These are phyloP conservation scores for Rhynchosporium agropyri DNA, from an alignment of 2,329 filamentous ascomycete species.

Conservation along the genomic window DNA sequence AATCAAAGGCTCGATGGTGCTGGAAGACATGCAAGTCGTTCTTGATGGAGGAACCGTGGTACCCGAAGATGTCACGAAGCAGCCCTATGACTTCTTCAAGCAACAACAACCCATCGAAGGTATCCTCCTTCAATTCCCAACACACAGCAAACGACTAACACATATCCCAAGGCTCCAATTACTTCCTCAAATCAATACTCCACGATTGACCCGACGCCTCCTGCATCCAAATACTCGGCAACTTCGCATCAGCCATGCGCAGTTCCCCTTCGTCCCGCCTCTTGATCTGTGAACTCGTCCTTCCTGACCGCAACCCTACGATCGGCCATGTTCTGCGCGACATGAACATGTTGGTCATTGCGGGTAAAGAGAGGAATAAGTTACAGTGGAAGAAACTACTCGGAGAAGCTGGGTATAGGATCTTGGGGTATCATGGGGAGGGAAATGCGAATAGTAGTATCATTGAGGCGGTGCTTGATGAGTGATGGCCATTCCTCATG, in stretches of 20 bases:
- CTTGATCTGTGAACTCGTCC: conserved; percentile 24
- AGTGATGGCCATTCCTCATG: background rate
- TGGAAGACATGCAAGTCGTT: conserved; percentile 34
- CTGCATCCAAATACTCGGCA: conserved; percentile 24
- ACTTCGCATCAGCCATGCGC: conserved; percentile 21
- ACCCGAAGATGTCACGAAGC: conserved; percentile 33
- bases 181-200: conserved; percentile 45
- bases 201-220: conserved; percentile 47
- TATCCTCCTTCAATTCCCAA: conserved; percentile 29
- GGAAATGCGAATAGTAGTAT: conserved; percentile 15
- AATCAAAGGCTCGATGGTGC: conserved; percentile 27
- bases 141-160: background rate
- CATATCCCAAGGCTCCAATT: conserved; percentile 29
- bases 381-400: conserved; percentile 22
- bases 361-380: conserved; percentile 23
- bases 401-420: conserved; percentile 18
- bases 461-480: conserved; percentile 23
- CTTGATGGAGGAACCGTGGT: conserved; percentile 21
- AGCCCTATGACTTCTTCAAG: conserved; percentile 43
- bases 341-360: conserved; percentile 27
- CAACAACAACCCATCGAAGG: conserved; percentile 41
- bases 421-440: conserved; percentile 17
- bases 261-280: conserved; percentile 14
- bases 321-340: conserved; percentile 19
- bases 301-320: conserved; percentile 21